Percentiles rank a stretch among this genome's conserved stretches.
Conservation (phyloP, 768 basidiomycete species). For the Strobilomyces echinocephalus region DNA sequence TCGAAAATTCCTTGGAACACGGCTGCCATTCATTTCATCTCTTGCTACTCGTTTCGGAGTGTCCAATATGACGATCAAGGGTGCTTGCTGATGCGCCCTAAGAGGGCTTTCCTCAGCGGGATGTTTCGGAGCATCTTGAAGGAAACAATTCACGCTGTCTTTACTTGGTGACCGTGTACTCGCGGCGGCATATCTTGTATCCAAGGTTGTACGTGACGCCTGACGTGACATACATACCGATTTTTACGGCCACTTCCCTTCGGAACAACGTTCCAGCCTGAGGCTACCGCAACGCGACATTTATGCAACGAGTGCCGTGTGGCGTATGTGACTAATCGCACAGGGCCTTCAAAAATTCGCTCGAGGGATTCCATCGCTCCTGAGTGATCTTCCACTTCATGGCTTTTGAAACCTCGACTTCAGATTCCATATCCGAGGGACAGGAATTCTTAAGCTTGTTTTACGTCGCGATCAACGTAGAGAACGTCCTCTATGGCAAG, state of each 20-base stretch:
- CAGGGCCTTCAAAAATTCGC: background rate
- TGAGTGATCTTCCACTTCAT: background rate
- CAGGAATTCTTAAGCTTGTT: slow-evolving; percentile 5
- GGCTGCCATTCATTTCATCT: too few relatives aligned
- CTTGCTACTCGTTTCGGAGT: too few relatives aligned
- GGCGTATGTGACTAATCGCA: background rate
- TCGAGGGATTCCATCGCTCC: background rate
- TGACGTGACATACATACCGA: background rate
- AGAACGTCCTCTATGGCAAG: slow-evolving; percentile 23
- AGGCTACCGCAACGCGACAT: background rate
- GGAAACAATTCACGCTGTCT: too few relatives aligned
- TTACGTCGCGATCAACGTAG: slow-evolving; percentile 17
- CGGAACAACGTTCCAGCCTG: background rate
- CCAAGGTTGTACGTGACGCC: background rate
- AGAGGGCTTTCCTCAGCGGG: too few relatives aligned
- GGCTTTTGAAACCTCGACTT: background rate
- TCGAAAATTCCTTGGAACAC: too few relatives aligned
- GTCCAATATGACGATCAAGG: too few relatives aligned
- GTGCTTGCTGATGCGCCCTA: too few relatives aligned
- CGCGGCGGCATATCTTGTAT: background rate
- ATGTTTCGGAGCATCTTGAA: too few relatives aligned
- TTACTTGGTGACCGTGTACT: too few relatives aligned
- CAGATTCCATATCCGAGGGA: background rate
- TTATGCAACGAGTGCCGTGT: background rate
- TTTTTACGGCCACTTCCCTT: background rate